Percentiles rank a stretch among this genome's conserved stretches.
Evolutionary conservation across 306 rosid species (phyloP).

Genomic region (Citrullus mucosospermus): DNA sequence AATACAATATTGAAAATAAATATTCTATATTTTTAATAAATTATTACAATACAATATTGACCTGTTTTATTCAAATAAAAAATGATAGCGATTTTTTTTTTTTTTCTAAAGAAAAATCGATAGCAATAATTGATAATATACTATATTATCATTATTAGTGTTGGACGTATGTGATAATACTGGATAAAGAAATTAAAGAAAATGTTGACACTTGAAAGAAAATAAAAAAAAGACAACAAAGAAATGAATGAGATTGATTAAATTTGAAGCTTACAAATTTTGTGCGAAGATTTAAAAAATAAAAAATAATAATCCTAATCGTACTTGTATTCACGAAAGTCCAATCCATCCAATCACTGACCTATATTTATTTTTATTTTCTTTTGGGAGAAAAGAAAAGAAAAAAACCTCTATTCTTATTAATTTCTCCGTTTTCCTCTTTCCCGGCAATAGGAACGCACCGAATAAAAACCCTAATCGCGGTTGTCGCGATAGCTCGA

Average conservation of each 20-base stretch:
- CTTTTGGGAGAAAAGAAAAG: background rate
- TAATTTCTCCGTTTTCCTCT: background rate
- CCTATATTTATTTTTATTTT: background rate
- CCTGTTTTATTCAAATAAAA: background rate
- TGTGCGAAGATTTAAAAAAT: background rate
- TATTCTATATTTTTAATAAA: background rate
- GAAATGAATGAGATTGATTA: background rate
- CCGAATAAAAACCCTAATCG: conserved; percentile 8
- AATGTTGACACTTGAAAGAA: background rate
- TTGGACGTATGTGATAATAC: background rate
- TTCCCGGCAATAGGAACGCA: background rate
- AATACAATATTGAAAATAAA: background rate
- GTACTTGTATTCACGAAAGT: background rate
- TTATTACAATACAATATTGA: background rate
- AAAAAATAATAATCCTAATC: background rate
- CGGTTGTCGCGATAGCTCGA: background rate
- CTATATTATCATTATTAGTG: background rate
- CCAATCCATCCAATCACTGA: background rate
- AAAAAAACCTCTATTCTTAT: background rate
- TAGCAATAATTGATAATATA: background rate
- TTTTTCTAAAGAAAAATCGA: too few species aligned
- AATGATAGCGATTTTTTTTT: background rate
- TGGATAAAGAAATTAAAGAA: background rate
- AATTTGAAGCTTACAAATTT: background rate
- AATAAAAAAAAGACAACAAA: too few species aligned